Conservation (phyloP, 148 eudicot species). For the Persicaria maculosa region DNA sequence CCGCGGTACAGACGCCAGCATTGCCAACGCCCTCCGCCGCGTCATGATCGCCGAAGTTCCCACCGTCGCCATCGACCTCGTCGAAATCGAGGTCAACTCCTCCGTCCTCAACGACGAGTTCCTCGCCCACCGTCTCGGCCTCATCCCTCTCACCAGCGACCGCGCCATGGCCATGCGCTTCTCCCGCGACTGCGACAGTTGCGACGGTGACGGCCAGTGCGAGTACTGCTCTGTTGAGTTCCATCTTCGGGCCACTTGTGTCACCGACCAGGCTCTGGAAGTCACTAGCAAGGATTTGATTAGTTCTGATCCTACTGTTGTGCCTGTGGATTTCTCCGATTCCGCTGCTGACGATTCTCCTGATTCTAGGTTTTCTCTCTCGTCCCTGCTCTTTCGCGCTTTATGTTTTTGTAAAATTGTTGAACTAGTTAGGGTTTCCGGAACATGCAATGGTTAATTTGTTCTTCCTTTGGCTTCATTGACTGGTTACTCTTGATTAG, state of each 20-base stretch:
- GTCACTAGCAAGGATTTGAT: slow-evolving; percentile 75
- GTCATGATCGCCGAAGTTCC: slow-evolving; percentile 95
- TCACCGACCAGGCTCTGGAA: slow-evolving; percentile 61
- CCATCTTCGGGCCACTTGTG: slow-evolving; percentile 65
- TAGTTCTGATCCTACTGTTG: slow-evolving; percentile 75
- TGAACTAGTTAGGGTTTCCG: neutral
- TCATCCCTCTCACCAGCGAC: slow-evolving; percentile 75
- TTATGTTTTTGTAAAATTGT: neutral
- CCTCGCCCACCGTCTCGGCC: slow-evolving; percentile 82
- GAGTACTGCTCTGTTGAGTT: slow-evolving; percentile 95
- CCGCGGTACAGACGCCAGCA: slow-evolving; percentile 57
- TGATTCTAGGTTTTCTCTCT: slow-evolving; percentile 25
- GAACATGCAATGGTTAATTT: neutral
- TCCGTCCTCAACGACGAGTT: slow-evolving; percentile 92
- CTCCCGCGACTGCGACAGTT: slow-evolving; percentile 90
- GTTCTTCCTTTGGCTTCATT: neutral
- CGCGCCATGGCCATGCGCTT: slow-evolving; percentile 89
- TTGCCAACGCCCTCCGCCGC: slow-evolving; percentile 94
- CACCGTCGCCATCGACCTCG: slow-evolving; percentile 79
- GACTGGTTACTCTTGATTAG: neutral
- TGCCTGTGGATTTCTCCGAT: slow-evolving; percentile 70
- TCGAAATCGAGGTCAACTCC: slow-evolving; percentile 89
- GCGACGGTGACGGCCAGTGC: slow-evolving; percentile 94
- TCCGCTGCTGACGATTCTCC: slow-evolving; percentile 38
- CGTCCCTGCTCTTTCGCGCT: neutral